Percentiles rank a stretch among this genome's conserved stretches.
Evolutionary conservation across 2,329 filamentous ascomycete species (phyloP).

Genomic region (Trichoderma atroviride): DNA sequence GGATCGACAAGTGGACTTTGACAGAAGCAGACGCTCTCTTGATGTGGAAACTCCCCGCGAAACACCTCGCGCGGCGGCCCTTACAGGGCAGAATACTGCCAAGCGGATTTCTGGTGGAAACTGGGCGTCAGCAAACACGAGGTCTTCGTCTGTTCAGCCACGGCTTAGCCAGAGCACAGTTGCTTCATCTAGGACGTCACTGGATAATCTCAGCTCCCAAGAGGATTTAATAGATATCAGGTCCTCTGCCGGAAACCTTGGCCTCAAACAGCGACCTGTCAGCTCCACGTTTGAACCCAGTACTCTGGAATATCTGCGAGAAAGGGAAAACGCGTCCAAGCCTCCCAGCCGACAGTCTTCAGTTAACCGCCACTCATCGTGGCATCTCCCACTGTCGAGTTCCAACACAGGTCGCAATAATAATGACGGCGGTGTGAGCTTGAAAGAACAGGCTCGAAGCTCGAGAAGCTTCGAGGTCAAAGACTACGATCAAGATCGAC

Average conservation of each 20-base stretch:
- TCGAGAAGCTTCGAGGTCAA: conserved; percentile 68
- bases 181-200: conserved; percentile 28
- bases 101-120: conserved; percentile 18
- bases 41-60: conserved; percentile 11
- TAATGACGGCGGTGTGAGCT: conserved; percentile 50
- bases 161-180: conserved; percentile 30
- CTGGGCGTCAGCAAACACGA: conserved; percentile 15
- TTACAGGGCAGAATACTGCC: conserved; percentile 13
- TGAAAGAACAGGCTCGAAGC: conserved; percentile 73
- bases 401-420: conserved; percentile 40
- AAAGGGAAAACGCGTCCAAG: conserved; percentile 64
- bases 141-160: conserved; percentile 30
- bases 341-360: conserved; percentile 38
- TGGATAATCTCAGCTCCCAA: conserved; percentile 32
- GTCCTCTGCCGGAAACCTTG: conserved; percentile 39
- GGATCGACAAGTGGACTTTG: conserved; percentile 7
- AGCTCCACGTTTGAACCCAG: conserved; percentile 85
- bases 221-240: conserved; percentile 30
- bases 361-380: conserved; percentile 28
- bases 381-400: conserved; percentile 46
- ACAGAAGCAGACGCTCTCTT: conserved; percentile 7
- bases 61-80: not conserved
- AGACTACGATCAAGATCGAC: conserved; percentile 50
- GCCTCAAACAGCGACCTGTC: conserved; percentile 65
- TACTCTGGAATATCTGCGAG: conserved; percentile 74